Conservation (phyloP, 2,329 filamentous ascomycete species). For the Lizonia empirigonia region DNA sequence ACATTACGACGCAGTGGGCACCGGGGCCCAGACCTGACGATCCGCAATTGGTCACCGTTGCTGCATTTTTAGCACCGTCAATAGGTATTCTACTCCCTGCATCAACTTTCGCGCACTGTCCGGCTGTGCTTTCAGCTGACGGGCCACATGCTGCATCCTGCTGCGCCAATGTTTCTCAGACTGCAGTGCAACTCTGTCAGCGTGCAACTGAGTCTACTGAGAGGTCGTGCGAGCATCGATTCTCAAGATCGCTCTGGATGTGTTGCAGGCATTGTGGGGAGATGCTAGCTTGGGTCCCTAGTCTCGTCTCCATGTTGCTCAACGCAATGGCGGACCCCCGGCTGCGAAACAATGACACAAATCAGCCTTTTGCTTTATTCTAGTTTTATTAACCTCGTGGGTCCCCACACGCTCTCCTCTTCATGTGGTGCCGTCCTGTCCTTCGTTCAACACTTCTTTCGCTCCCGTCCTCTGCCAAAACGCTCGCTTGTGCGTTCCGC, state of each 20-base stretch:
- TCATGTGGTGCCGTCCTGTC: slow-evolving; percentile 27
- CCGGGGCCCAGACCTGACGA: slow-evolving; percentile 17
- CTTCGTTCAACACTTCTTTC: slow-evolving; percentile 33
- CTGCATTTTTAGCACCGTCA: slow-evolving; percentile 10
- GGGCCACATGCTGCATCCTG: slow-evolving; percentile 31
- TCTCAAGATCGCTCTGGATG: slow-evolving; percentile 30
- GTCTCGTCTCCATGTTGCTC: slow-evolving; percentile 39
- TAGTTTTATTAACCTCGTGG: slow-evolving; percentile 42
- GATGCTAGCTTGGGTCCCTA: slow-evolving; percentile 32
- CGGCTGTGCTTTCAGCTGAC: slow-evolving; percentile 20
- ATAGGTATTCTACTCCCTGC: slow-evolving; percentile 22
- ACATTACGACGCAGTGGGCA: slow-evolving; percentile 26
- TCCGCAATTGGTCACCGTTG: slow-evolving; percentile 28
- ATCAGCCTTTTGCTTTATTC: slow-evolving; percentile 37
- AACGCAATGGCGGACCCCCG: slow-evolving; percentile 38
- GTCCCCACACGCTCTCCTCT: slow-evolving; percentile 37
- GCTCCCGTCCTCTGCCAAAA: slow-evolving; percentile 24
- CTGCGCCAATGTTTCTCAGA: slow-evolving; percentile 34
- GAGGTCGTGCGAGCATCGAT: slow-evolving; percentile 36
- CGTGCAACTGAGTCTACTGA: slow-evolving; percentile 25
- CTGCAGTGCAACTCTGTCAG: slow-evolving; percentile 28
- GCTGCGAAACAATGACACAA: slow-evolving; percentile 43
- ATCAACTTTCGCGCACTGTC: slow-evolving; percentile 20
- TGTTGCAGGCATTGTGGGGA: too few relatives aligned
- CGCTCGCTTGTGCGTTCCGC: slow-evolving; percentile 26